Percentiles rank a stretch among this genome's conserved stretches.
Evolutionary conservation across 352 stramenopile species (phyloP).

Genomic region (Globisporangium spiculum): DNA sequence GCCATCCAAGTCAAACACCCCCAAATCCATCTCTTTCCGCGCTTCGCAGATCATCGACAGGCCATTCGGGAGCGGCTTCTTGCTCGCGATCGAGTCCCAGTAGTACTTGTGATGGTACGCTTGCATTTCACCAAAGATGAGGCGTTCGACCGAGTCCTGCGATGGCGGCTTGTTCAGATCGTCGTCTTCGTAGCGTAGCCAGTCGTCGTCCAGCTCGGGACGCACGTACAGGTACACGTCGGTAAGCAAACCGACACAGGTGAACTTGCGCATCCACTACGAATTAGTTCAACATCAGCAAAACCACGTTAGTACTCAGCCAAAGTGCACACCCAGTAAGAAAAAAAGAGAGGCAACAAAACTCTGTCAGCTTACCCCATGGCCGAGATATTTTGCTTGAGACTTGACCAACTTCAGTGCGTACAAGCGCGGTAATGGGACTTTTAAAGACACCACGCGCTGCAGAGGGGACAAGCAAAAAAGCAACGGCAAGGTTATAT

Average conservation of each 20-base stretch:
- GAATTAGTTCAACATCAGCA: constrained; percentile 7
- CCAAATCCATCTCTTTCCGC: constrained; percentile 53
- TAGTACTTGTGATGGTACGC: constrained; percentile 86
- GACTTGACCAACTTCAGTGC: constrained; percentile 85
- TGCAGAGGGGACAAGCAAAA: constrained; percentile 13
- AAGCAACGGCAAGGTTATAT: neutral
- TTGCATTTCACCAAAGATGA: constrained; percentile 85
- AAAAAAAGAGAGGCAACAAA: neutral
- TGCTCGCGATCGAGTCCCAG: constrained; percentile 56
- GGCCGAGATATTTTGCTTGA: constrained; percentile 78
- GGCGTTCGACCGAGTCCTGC: constrained; percentile 67
- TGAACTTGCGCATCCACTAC: constrained; percentile 86
- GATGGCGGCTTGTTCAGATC: constrained; percentile 66
- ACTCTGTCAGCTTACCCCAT: constrained; percentile 39
- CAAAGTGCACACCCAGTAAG: neutral
- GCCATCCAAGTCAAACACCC: constrained; percentile 60
- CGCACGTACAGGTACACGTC: constrained; percentile 79
- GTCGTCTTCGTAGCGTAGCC: constrained; percentile 79
- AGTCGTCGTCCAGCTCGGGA: constrained; percentile 76
- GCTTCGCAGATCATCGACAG: constrained; percentile 56
- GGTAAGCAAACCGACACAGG: constrained; percentile 71
- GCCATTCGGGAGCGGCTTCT: constrained; percentile 43
- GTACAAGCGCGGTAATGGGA: constrained; percentile 65
- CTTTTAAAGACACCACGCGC: constrained; percentile 68
- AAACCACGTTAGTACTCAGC: neutral